These are phyloP conservation scores for Davidsoniella neocaledoniae DNA, from an alignment of 2,329 filamentous ascomycete species.

Conservation along the genomic window DNA sequence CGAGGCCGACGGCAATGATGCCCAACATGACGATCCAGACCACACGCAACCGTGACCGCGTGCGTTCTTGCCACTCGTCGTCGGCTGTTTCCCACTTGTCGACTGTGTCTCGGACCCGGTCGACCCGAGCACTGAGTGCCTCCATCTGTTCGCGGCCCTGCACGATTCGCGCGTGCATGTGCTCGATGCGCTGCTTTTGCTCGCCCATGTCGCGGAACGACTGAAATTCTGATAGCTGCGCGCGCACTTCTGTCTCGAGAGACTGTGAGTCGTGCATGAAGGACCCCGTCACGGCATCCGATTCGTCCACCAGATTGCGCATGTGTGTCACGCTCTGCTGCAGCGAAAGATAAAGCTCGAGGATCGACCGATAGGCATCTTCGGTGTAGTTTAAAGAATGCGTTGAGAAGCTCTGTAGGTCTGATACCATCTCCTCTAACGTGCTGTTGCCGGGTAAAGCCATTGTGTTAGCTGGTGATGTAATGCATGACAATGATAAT, in stretches of 20 bases:
- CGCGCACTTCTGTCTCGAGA: conserved; percentile 41
- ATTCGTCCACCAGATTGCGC: conserved; percentile 47
- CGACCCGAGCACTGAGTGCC: conserved; percentile 44
- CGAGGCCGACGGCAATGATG: conserved; percentile 29
- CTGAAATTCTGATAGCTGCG: conserved; percentile 32
- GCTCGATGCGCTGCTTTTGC: conserved; percentile 46
- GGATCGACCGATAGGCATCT: conserved; percentile 55
- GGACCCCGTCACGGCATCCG: conserved; percentile 36
- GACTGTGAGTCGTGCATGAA: conserved; percentile 45
- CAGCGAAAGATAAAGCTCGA: conserved; percentile 49
- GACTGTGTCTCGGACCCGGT: conserved; percentile 44
- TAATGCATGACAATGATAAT: not conserved
- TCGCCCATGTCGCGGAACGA: conserved; percentile 44
- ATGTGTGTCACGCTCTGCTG: conserved; percentile 47
- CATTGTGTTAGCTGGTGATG: not conserved
- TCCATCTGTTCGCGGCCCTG: conserved; percentile 42
- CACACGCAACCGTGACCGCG: conserved; percentile 42
- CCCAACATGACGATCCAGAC: conserved; percentile 44
- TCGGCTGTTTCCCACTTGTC: conserved; percentile 53
- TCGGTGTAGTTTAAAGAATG: conserved; percentile 50
- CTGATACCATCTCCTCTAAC: conserved; percentile 9
- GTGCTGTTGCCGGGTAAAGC: conserved; percentile 2
- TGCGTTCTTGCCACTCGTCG: conserved; percentile 49
- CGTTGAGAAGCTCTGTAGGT: conserved; percentile 42
- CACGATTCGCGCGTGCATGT: conserved; percentile 44